phyloP scores from a whole-genome alignment of 1,284 basidiomycete species.

The Ceratobasidium sp. region DNA sequence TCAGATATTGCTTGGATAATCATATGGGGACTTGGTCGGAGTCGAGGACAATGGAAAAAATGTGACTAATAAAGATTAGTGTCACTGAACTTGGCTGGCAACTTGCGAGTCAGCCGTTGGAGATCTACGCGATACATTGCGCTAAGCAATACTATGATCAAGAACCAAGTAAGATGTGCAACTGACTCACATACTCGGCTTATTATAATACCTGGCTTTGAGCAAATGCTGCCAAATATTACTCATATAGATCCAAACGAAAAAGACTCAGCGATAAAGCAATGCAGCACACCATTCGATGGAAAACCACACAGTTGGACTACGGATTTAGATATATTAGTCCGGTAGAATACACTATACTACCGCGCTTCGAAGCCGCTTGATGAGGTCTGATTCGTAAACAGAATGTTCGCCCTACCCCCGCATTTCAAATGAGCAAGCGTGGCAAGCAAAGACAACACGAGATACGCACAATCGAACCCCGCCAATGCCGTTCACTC shows the following conservation, averaged over 20 bases:
- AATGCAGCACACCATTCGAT: not conserved
- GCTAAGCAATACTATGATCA: not conserved
- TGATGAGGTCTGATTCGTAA: not conserved
- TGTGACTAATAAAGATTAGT: slow-evolving; percentile 2
- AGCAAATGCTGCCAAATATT: not conserved
- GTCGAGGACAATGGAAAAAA: not conserved
- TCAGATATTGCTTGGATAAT: not conserved
- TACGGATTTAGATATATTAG: not conserved
- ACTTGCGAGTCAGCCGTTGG: not conserved
- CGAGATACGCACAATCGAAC: slow-evolving; percentile 8
- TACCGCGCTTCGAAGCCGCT: slow-evolving; percentile 23
- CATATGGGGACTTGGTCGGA: not conserved
- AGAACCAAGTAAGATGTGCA: not conserved
- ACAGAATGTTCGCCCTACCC: not conserved
- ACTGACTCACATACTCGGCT: not conserved
- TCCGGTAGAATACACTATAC: slow-evolving; percentile 1
- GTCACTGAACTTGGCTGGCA: not conserved
- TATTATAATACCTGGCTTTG: too few species aligned
- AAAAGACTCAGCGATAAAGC: not conserved
- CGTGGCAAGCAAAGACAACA: not conserved
- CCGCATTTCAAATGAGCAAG: not conserved
- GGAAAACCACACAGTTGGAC: not conserved
- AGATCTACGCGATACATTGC: not conserved
- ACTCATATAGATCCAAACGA: not conserved
- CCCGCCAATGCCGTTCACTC: slow-evolving; percentile 19